Base-by-base conservation (phyloP, 306 rosid species). In the Luffa acutangula region DNA sequence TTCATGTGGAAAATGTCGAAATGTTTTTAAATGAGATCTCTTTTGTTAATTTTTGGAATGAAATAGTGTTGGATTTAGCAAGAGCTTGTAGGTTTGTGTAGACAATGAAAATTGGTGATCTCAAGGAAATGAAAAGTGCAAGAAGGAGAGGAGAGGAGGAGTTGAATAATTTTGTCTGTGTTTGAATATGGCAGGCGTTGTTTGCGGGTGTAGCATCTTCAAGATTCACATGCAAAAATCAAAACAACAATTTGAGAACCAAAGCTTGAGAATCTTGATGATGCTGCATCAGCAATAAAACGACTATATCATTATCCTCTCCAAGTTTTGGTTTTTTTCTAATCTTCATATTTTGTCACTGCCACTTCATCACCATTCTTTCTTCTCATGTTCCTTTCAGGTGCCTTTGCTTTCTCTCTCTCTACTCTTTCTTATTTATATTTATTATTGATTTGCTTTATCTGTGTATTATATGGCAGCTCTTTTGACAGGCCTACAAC, bases 141-240 rank as follows among this genome's bases (percentile, higher is more conserved):
- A 0, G 31, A 25, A 13, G 18, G 64, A 58, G 64, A 49, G 0
- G 12, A 51, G 56, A 51, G 18, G 53, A 14, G 4, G 5, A 15
- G 0, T 20, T 53, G 58, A 53, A 15, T 5, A 52, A 15, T 39
- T 39, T 39, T 3, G 42, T 15, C n/a, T n/a, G 6, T 53, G 18
- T 1, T 10, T 12, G 80, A 42, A 43, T 17, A 10, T 42, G 77
- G 37, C 77, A 80, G 82, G 15, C 71, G 82, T 80, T 71, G 49
- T 80, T 80, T 80, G 78, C 72, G 21, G 78, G 77, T 13, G 82
- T 80, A 42, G 78, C 82, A 80, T 80, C 78, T 69, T 80, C 78
- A 80, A 80, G 82, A 80, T 71, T 80, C 82, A 70, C 78, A 80
- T 80, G 77, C 69, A 80, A 66, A 34, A 1, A 57, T 0, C 52